Percentiles rank a stretch among this genome's conserved stretches.
Evolutionary conservation across 257 asterid genomes (phyloP).

Genomic region (Echium plantagineum): DNA sequence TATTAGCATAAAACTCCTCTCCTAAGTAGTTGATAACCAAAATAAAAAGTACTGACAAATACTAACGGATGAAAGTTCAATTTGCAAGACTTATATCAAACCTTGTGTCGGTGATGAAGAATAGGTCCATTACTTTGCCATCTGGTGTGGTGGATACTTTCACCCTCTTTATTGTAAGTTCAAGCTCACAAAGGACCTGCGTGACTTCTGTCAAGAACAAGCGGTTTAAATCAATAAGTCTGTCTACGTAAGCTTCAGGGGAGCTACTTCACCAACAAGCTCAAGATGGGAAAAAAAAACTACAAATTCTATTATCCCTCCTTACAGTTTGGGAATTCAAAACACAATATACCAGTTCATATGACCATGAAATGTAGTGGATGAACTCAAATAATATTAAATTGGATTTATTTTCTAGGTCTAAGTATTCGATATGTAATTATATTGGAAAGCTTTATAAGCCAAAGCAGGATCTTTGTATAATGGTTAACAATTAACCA

Average conservation of each 20-base stretch:
- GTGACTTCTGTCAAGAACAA: conserved; percentile 53
- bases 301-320: background rate
- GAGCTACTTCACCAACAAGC: background rate
- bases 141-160: conserved; percentile 91
- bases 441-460: background rate
- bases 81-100: conserved; percentile 13
- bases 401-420: background rate
- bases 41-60: too few relatives aligned
- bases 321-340: background rate
- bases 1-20: too few relatives aligned
- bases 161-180: conserved; percentile 65
- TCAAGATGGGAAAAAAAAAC: background rate
- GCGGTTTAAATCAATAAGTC: background rate
- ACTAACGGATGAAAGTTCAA: background rate
- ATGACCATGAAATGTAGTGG: background rate
- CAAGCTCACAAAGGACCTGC: conserved; percentile 60
- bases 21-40: too few relatives aligned
- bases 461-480: background rate
- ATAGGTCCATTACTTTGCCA: conserved; percentile 78
- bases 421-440: background rate
- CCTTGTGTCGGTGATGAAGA: conserved; percentile 82
- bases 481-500: background rate
- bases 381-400: background rate
- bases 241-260: background rate
- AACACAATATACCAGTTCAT: background rate